Evolutionary conservation across 139 green algal genomes (phyloP).

Genomic region (Diplosphaera chodatii): DNA sequence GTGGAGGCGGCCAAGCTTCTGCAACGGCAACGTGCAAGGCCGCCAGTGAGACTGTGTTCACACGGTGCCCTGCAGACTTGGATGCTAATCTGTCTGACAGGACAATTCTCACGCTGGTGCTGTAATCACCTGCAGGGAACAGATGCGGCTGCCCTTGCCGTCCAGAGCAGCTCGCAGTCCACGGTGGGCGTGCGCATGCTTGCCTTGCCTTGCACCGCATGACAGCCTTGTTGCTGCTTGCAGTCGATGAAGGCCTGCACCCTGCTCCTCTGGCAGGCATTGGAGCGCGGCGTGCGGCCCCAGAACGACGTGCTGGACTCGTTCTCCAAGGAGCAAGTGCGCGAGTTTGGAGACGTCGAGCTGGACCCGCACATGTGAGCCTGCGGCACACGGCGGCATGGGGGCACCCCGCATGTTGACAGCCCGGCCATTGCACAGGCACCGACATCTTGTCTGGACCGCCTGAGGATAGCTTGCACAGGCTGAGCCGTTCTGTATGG

Average conservation of each 20-base stretch:
- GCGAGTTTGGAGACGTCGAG: slow-evolving; percentile 11
- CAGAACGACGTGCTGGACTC: slow-evolving; percentile 22
- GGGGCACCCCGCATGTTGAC: too few species aligned
- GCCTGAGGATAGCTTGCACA: too few species aligned
- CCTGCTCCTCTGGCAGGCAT: not conserved
- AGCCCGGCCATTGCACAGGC: too few species aligned
- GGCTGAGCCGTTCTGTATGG: too few species aligned
- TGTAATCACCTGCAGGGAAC: slow-evolving; percentile 24
- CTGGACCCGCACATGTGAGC: slow-evolving; percentile 57
- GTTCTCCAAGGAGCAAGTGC: slow-evolving; percentile 40
- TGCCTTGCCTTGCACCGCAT: too few species aligned
- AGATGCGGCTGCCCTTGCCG: slow-evolving; percentile 21
- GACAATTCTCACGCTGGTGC: too few species aligned
- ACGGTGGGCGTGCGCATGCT: not conserved
- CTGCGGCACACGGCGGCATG: too few species aligned
- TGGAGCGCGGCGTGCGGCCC: not conserved
- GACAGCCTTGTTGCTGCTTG: too few species aligned
- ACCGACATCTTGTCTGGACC: too few species aligned
- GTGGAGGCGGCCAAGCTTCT: slow-evolving; percentile 55
- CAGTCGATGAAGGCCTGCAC: too few species aligned
- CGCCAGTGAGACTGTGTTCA: slow-evolving; percentile 12
- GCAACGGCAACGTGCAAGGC: slow-evolving; percentile 51
- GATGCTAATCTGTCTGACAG: too few species aligned
- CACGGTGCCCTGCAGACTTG: not conserved
- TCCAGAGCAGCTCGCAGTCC: slow-evolving; percentile 1